These are phyloP conservation scores for Blastomyces parvus DNA, from an alignment of 2,329 filamentous ascomycete genomes.

Conservation along the genomic window DNA sequence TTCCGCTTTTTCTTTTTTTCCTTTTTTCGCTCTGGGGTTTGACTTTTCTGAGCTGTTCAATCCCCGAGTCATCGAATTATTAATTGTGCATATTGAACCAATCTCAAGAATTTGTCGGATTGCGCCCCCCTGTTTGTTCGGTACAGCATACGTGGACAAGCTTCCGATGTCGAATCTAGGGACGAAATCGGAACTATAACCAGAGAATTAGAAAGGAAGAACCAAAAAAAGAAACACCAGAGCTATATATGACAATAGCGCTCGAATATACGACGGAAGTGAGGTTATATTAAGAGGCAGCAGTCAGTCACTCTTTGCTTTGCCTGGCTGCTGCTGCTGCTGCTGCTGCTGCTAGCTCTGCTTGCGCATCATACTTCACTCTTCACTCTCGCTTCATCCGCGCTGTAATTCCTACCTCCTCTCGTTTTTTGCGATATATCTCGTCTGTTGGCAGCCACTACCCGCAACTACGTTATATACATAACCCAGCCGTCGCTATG, in stretches of 20 bases:
- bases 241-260: neutral
- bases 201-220: too few species aligned
- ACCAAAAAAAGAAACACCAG: neutral
- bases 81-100: neutral
- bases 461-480: neutral
- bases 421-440: neutral
- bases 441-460: neutral
- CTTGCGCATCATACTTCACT: too few species aligned
- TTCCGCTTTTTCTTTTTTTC: neutral
- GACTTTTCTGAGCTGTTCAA: neutral
- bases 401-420: neutral
- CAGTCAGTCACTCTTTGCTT: neutral
- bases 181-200: neutral
- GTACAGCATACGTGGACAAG: neutral
- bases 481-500: constrained; percentile 20
- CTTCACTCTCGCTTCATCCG: neutral
- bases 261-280: neutral
- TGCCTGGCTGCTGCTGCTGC: neutral
- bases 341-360: neutral
- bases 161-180: neutral
- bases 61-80: too few species aligned
- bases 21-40: neutral
- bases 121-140: neutral
- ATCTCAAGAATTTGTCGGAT: neutral
- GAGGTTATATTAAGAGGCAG: neutral